These are phyloP conservation scores for Acacia pycnantha DNA, from an alignment of 331 rosid species.

Conservation along the genomic window DNA sequence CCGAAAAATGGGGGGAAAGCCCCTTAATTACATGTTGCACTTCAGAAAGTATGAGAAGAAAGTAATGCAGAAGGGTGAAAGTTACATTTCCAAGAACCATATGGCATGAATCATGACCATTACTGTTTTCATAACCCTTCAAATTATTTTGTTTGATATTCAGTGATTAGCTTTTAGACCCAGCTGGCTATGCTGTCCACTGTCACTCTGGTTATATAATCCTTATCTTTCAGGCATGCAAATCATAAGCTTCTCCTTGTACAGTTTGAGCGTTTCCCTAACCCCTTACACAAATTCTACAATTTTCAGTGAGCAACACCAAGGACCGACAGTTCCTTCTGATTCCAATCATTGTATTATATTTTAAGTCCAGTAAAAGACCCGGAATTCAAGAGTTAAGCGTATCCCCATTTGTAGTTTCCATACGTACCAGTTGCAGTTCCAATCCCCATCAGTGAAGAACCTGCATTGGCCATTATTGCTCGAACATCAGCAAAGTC, in stretches of 20 bases:
- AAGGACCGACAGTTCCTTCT: slow-evolving; percentile 23
- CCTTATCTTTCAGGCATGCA: not conserved
- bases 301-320: slow-evolving; percentile 15
- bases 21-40: not conserved
- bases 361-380: slow-evolving; percentile 5
- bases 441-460: slow-evolving; percentile 93
- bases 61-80: not conserved
- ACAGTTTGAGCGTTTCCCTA: slow-evolving; percentile 22
- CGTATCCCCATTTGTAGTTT: slow-evolving; percentile 1
- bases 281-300: slow-evolving; percentile 6
- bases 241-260: not conserved
- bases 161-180: slow-evolving; percentile 16
- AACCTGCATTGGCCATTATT: slow-evolving; percentile 90
- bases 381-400: not conserved
- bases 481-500: slow-evolving; percentile 94
- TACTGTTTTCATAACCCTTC: not conserved
- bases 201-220: not conserved
- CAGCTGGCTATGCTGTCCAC: slow-evolving; percentile 13
- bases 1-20: not conserved
- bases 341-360: slow-evolving; percentile 1
- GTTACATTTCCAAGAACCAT: not conserved
- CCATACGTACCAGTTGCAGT: slow-evolving; percentile 73
- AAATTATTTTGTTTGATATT: not conserved
- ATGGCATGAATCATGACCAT: not conserved
- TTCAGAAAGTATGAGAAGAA: slow-evolving; percentile 11